Conservation (phyloP, 495 filamentous ascomycete genomes). For the Penicillium desertorum region DNA sequence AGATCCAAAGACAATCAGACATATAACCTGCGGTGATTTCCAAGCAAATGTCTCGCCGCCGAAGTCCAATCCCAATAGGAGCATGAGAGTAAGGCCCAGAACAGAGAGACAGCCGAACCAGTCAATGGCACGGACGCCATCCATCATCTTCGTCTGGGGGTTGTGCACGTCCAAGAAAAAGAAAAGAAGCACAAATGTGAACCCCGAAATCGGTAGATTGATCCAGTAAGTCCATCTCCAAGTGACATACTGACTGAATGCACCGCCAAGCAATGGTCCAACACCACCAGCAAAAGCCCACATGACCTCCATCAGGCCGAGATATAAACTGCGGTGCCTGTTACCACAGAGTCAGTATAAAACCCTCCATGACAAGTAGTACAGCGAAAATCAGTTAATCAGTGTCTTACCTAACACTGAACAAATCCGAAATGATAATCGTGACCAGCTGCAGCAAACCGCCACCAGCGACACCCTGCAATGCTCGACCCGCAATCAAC, state of each 20-base stretch:
- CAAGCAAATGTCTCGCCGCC: constrained; percentile 73
- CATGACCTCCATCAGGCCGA: constrained; percentile 55
- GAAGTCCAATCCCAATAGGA: constrained; percentile 74
- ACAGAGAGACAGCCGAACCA: constrained; percentile 71
- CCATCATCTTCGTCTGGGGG: constrained; percentile 52
- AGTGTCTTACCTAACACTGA: constrained; percentile 51
- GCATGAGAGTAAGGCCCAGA: constrained; percentile 69
- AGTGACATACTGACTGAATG: constrained; percentile 58
- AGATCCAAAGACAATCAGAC: constrained; percentile 71
- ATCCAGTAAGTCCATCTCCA: constrained; percentile 77
- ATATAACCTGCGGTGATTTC: constrained; percentile 71
- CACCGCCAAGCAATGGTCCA: constrained; percentile 69
- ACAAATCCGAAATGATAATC: constrained; percentile 58
- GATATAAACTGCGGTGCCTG: constrained; percentile 51
- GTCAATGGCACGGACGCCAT: constrained; percentile 74
- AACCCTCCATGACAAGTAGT: background rate
- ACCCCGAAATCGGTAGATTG: constrained; percentile 62
- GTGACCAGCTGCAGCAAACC: constrained; percentile 53
- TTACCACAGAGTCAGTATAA: constrained; percentile 2
- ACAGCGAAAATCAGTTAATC: background rate
- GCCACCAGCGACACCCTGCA: constrained; percentile 57
- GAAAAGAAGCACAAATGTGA: constrained; percentile 56
- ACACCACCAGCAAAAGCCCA: constrained; percentile 59
- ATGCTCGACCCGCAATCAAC: constrained; percentile 54
- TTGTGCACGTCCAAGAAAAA: constrained; percentile 61